Evolutionary conservation across 441 rosid species (phyloP).

Genomic region (Daphne laureola): DNA sequence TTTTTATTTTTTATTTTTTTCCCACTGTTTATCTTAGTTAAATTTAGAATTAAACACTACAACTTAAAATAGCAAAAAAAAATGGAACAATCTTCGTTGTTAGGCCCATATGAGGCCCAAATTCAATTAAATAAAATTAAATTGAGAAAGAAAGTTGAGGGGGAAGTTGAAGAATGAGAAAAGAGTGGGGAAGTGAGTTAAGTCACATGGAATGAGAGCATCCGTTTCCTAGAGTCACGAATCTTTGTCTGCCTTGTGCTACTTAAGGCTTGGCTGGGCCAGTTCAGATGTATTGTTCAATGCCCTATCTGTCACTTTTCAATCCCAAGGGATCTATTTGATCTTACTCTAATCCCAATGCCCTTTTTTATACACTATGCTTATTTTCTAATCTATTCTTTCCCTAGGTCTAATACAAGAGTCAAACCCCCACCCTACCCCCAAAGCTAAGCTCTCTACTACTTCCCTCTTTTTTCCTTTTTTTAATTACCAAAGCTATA

Average conservation of each 20-base stretch:
- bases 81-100: too few relatives aligned
- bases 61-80: too few relatives aligned
- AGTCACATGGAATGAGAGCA: conserved; percentile 17
- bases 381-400: too few relatives aligned
- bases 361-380: not conserved
- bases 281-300: conserved; percentile 14
- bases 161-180: not conserved
- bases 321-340: not conserved
- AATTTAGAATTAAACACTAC: too few relatives aligned
- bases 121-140: too few relatives aligned
- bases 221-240: conserved; percentile 56
- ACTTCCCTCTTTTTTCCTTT: too few relatives aligned
- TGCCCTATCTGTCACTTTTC: conserved; percentile 15
- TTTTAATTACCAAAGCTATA: too few relatives aligned
- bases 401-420: conserved; percentile 20
- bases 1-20: too few relatives aligned
- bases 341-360: conserved; percentile 21
- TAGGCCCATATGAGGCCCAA: too few relatives aligned
- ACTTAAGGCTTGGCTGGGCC: conserved; percentile 20
- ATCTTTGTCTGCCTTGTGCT: conserved; percentile 70
- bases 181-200: not conserved
- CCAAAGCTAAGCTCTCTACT: too few relatives aligned
- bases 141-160: not conserved
- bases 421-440: conserved; percentile 12
- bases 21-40: too few relatives aligned